These are phyloP conservation scores for Aspergillus calidoustus DNA, from an alignment of 2,329 filamentous ascomycete genomes.

Conservation along the genomic window DNA sequence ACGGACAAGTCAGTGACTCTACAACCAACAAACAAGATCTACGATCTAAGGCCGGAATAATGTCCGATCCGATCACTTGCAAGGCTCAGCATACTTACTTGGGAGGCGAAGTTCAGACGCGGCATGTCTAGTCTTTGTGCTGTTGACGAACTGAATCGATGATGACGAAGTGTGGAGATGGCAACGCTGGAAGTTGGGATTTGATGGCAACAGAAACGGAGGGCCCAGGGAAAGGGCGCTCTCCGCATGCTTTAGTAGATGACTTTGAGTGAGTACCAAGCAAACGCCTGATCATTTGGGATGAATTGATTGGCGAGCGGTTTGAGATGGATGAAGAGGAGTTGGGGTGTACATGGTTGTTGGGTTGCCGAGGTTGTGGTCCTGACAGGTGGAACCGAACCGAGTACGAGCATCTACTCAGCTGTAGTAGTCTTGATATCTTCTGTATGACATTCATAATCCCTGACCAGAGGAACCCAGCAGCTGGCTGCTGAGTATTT, in stretches of 20 bases:
- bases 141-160: conserved; percentile 3
- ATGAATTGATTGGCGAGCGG: not conserved
- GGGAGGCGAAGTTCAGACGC: conserved; percentile 30
- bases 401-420: not conserved
- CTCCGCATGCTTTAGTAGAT: conserved; percentile 10
- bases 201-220: not conserved
- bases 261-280: not conserved
- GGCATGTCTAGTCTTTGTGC: conserved; percentile 26
- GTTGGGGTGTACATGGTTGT: not conserved
- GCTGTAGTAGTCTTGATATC: too few species aligned
- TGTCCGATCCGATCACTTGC: not conserved
- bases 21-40: not conserved
- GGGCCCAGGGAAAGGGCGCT: conserved; percentile 4
- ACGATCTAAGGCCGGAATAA: not conserved
- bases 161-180: conserved; percentile 2
- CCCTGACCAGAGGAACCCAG: too few species aligned
- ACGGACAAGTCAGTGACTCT: conserved; percentile 2
- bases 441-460: too few species aligned
- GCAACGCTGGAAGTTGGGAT: not conserved
- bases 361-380: not conserved
- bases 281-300: not conserved
- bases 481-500: too few species aligned
- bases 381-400: not conserved
- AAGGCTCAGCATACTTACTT: conserved; percentile 24
- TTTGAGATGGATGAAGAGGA: not conserved